Evolutionary conservation across 768 basidiomycete genomes (phyloP).

Genomic region (Hygrophoropsis aurantiaca): DNA sequence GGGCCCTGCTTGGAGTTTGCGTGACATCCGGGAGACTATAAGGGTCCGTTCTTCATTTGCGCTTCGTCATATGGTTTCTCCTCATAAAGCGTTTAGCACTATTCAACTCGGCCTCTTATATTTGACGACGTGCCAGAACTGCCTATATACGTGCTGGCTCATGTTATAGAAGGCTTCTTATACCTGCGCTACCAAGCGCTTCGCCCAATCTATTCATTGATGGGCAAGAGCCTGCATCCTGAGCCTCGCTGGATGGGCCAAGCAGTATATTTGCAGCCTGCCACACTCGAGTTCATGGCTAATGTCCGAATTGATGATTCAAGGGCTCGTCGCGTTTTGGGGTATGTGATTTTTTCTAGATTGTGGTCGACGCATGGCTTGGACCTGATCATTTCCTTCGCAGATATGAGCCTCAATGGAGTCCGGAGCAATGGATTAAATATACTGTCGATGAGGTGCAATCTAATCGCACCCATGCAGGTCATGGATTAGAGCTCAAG

Average conservation of each 20-base stretch:
- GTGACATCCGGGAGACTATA: conserved; percentile 27
- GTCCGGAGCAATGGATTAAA: conserved; percentile 28
- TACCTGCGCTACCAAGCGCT: conserved; percentile 31
- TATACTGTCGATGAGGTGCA: conserved; percentile 34
- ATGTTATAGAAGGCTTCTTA: conserved; percentile 29
- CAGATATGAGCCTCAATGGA: conserved; percentile 33
- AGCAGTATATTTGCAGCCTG: conserved; percentile 30
- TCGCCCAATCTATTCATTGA: conserved; percentile 15
- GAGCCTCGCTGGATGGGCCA: conserved; percentile 32
- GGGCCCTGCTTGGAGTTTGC: conserved; percentile 30
- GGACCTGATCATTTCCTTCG: neutral
- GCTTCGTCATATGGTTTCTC: neutral
- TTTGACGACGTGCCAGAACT: conserved; percentile 29
- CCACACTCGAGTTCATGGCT: conserved; percentile 29
- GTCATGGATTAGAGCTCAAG: conserved; percentile 20
- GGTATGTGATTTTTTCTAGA: conserved; percentile 19
- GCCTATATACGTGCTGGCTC: conserved; percentile 29
- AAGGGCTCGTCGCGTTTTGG: conserved; percentile 31
- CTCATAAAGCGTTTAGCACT: conserved; percentile 19
- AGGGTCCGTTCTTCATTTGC: conserved; percentile 18
- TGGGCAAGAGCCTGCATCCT: conserved; percentile 17
- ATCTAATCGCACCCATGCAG: conserved; percentile 19
- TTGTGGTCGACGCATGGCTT: neutral
- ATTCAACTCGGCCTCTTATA: conserved; percentile 25
- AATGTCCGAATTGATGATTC: conserved; percentile 34